Evolutionary conservation across 2,329 filamentous ascomycete genomes (phyloP).

Genomic region (Claviceps africana): DNA sequence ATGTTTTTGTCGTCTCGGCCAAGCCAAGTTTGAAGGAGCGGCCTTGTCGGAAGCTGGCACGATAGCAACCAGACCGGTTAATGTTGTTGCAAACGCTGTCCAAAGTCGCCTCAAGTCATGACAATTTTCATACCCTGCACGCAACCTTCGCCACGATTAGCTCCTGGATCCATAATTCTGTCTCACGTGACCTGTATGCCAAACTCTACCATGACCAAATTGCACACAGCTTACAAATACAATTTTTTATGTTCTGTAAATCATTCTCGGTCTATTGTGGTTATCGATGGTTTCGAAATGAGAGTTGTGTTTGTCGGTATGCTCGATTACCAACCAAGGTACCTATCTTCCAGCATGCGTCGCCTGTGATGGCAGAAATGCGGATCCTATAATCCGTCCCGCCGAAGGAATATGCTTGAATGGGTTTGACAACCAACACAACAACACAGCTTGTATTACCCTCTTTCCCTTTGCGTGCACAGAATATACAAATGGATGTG

Average conservation of each 20-base stretch:
- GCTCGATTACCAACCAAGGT: too few species aligned
- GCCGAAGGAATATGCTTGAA: too few species aligned
- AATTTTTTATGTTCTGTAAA: neutral
- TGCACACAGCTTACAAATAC: neutral
- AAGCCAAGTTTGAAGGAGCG: slow-evolving; percentile 7
- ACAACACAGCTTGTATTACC: too few species aligned
- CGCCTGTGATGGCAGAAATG: too few species aligned
- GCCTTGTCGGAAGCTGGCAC: slow-evolving; percentile 16
- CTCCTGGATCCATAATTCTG: slow-evolving; percentile 4
- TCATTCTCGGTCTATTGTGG: too few species aligned
- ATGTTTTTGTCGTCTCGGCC: neutral
- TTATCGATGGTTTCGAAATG: too few species aligned
- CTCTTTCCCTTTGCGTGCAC: too few species aligned
- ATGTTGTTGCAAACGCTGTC: slow-evolving; percentile 7
- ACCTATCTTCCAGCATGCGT: too few species aligned
- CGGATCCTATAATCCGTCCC: too few species aligned
- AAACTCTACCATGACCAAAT: neutral
- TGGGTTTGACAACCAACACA: too few species aligned
- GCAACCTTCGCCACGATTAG: slow-evolving; percentile 9
- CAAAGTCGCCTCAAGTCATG: slow-evolving; percentile 15
- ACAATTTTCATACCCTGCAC: slow-evolving; percentile 21
- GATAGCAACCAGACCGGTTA: slow-evolving; percentile 17
- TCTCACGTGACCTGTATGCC: neutral
- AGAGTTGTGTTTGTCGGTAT: too few species aligned
- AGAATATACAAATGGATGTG: too few species aligned